Conservation (phyloP, 2,329 filamentous ascomycete genomes). For the Diplocarpon mali region DNA sequence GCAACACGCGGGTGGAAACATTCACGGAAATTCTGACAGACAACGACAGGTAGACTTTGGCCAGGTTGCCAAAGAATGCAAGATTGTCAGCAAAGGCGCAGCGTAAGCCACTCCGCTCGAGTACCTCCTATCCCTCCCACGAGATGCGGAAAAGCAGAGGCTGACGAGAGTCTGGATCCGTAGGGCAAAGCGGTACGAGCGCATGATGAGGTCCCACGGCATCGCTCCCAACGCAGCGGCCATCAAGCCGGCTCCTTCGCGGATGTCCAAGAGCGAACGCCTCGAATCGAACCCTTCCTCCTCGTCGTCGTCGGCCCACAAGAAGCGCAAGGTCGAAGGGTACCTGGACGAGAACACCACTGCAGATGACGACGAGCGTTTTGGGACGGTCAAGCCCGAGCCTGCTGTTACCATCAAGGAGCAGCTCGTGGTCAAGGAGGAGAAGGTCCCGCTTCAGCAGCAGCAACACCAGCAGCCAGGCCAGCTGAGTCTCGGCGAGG, state of each 20-base stretch:
- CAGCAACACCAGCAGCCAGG: constrained; percentile 1
- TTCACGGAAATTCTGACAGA: background rate
- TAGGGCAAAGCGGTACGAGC: constrained; percentile 58
- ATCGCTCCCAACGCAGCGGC: constrained; percentile 29
- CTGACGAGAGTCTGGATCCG: constrained; percentile 3
- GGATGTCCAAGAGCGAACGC: constrained; percentile 11
- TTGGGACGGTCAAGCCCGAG: constrained; percentile 13
- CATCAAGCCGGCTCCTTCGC: constrained; percentile 16
- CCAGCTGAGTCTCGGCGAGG: constrained; percentile 11
- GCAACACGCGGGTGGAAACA: constrained; percentile 11
- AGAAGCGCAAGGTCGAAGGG: constrained; percentile 20
- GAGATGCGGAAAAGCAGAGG: background rate
- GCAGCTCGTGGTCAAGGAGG: constrained; percentile 13
- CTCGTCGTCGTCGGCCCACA: constrained; percentile 6
- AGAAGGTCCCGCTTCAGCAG: constrained; percentile 5
- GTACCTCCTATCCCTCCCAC: background rate
- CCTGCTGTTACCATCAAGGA: constrained; percentile 5
- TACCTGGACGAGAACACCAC: constrained; percentile 15
- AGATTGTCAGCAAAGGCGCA: constrained; percentile 53
- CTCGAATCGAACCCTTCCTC: constrained; percentile 3
- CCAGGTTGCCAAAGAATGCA: constrained; percentile 51
- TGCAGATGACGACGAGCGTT: constrained; percentile 18
- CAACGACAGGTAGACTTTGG: constrained; percentile 48
- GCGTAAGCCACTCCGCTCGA: constrained; percentile 41
- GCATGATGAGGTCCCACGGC: constrained; percentile 49